A percentile compares a stretch with the other conserved stretches of the same genome.
Evolutionary conservation across 805 yeast genomes (phyloP).

Genomic region (Ogataea henricii): DNA sequence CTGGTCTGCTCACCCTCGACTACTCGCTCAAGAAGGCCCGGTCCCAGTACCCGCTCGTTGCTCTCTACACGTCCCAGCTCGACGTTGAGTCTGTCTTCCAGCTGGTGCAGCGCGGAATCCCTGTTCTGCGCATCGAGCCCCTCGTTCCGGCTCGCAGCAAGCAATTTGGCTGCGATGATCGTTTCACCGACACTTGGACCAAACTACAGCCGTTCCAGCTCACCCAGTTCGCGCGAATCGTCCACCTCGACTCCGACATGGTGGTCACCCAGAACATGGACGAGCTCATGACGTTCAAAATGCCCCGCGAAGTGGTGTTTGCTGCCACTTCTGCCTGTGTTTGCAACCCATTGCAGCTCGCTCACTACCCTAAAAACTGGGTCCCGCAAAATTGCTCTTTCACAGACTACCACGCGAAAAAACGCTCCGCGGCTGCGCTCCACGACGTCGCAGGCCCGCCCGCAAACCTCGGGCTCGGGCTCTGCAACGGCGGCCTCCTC

Average conservation of each 20-base stretch:
- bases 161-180: conserved; percentile 49
- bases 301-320: conserved; percentile 41
- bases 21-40: conserved; percentile 44
- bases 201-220: conserved; percentile 57
- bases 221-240: conserved; percentile 52
- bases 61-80: conserved; percentile 52
- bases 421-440: conserved; percentile 8
- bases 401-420: conserved; percentile 39
- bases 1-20: conserved; percentile 53
- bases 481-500: conserved; percentile 62
- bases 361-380: conserved; percentile 60
- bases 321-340: conserved; percentile 66
- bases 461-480: conserved; percentile 42
- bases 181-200: conserved; percentile 65
- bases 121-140: conserved; percentile 42
- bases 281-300: conserved; percentile 52
- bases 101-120: conserved; percentile 43
- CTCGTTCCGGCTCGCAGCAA: conserved; percentile 46
- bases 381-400: conserved; percentile 51
- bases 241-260: conserved; percentile 63
- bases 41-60: conserved; percentile 54
- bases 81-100: conserved; percentile 41
- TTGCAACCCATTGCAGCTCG: conserved; percentile 54
- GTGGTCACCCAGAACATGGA: conserved; percentile 58
- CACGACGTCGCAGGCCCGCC: conserved; percentile 43